Percentiles rank a stretch among this genome's conserved stretches.
phyloP scores from a whole-genome alignment of 2,329 filamentous ascomycete genomes.

The Chrysoporthe deuterocubensis region DNA sequence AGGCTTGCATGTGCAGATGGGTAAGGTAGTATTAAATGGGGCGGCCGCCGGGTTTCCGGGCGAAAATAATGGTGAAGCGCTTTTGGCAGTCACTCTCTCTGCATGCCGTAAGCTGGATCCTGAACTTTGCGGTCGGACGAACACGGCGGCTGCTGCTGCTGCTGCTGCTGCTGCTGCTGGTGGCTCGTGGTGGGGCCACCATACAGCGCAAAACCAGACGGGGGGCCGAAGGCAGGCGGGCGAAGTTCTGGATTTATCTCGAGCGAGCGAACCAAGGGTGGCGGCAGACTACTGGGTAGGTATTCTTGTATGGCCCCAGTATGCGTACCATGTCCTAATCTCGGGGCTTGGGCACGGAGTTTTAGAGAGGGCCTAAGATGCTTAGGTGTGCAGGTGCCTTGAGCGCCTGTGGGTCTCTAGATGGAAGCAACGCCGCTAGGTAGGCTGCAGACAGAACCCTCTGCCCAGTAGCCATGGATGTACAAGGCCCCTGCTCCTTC shows the following conservation, averaged over 20 bases:
- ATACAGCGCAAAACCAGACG: background rate
- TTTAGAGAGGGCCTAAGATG: conserved; percentile 5
- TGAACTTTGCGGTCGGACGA: background rate
- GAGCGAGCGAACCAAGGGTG: background rate
- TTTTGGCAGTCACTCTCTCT: background rate
- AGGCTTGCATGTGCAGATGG: background rate
- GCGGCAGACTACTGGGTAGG: background rate
- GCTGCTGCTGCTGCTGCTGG: background rate
- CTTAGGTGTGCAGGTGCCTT: conserved; percentile 1
- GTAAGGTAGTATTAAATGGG: conserved; percentile 6
- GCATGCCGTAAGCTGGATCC: conserved; percentile 2
- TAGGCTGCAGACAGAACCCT: background rate
- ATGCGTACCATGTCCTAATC: background rate
- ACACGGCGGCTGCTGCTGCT: background rate
- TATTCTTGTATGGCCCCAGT: background rate
- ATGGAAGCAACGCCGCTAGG: background rate
- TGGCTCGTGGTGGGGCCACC: background rate
- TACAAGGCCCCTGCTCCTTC: background rate
- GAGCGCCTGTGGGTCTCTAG: background rate
- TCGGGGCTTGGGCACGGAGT: conserved; percentile 6
- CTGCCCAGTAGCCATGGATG: background rate
- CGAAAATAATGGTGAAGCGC: background rate
- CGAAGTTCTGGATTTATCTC: background rate
- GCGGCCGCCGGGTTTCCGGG: background rate
- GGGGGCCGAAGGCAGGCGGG: background rate